Evolutionary conservation across 2,329 filamentous ascomycete species (phyloP).

Genomic region (Fusarium sp.): DNA sequence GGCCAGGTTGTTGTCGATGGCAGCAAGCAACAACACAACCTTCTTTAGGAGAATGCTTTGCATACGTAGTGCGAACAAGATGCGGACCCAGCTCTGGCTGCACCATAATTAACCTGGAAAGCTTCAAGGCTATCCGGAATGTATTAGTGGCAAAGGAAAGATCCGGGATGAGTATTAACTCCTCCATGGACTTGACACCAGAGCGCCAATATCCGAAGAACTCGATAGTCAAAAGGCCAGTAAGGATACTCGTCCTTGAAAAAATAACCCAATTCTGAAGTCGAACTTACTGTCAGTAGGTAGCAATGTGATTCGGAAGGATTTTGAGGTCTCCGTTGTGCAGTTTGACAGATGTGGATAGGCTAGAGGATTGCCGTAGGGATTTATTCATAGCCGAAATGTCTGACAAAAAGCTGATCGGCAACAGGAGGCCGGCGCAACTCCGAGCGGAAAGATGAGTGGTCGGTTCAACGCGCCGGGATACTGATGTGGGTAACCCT

Average conservation of each 20-base stretch:
- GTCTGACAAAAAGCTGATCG: conserved; percentile 32
- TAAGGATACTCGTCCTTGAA: not conserved
- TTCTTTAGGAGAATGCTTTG: conserved; percentile 35
- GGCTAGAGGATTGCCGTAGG: conserved; percentile 41
- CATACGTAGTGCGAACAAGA: conserved; percentile 22
- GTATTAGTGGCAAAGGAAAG: not conserved
- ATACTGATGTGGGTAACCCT: conserved; percentile 30
- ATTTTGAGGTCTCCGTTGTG: conserved; percentile 35
- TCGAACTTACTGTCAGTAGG: conserved; percentile 21
- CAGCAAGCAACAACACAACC: conserved; percentile 27
- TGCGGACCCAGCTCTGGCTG: not conserved
- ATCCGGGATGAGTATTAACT: not conserved
- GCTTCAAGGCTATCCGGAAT: not conserved
- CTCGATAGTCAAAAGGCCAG: not conserved
- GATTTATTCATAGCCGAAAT: conserved; percentile 40
- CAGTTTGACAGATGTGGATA: conserved; percentile 41
- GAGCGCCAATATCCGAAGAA: not conserved
- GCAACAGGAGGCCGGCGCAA: conserved; percentile 34
- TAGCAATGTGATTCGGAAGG: conserved; percentile 22
- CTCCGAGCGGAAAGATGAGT: conserved; percentile 39
- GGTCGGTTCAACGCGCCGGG: conserved; percentile 24
- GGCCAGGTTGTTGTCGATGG: conserved; percentile 33
- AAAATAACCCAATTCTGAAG: not conserved
- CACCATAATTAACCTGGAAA: conserved; percentile 1
- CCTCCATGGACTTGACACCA: not conserved